Evolutionary conservation across 192 early-diverging fungal species (phyloP), one percentile per base, ranked within the genome.

Genomic region (Coemansia sp.): DNA sequence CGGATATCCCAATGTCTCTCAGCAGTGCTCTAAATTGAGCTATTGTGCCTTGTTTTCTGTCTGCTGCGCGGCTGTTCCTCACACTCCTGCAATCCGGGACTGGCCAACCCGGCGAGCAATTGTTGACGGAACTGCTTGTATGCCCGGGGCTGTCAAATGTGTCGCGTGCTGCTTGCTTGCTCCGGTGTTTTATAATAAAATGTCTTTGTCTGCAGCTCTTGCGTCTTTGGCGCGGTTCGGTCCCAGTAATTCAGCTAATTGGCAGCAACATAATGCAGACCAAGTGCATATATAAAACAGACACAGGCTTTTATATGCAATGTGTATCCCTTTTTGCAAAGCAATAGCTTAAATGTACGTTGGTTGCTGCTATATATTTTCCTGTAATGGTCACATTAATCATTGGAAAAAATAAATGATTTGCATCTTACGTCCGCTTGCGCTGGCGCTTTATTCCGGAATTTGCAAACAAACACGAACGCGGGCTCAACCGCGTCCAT

Each of bases 251-350:
- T n/a, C 19, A 38, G 35, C 35, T 38, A 44, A 44, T 44, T 44
- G 19, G 24, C 24, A 30, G 35, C 25, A 29, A n/a, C 16, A 29
- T 27, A 27, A n/a, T 56, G 54, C 35, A 56, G 40, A 24, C 8
- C 35, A 42, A 11, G 24, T 56, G 55, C 55, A 45, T 57, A 57
- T 57, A 57, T 44, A 57, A 45, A 57, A 45, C 30, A 22, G 14
- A 45, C 19, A 44, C 42, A 29, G 25, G 22, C 18, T 10, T 10
- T 38, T 54, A 23, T 35, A 54, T 54, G 52, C 32, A 54, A 54
- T 54, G 19, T 44, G 42, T 54, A 6, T n/a, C n/a, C 32, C 8
- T 54, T 54, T 54, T 54, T 33, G 32, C 52, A 54, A 44, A 44
- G n/a, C 5, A 44, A 44, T n/a, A 5, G n/a, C 7, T 7, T 7